Evolutionary conservation across 164 flowering plant genomes (phyloP), one percentile per base, ranked within the genome.

Genomic region (Aristolochia fimbriata): DNA sequence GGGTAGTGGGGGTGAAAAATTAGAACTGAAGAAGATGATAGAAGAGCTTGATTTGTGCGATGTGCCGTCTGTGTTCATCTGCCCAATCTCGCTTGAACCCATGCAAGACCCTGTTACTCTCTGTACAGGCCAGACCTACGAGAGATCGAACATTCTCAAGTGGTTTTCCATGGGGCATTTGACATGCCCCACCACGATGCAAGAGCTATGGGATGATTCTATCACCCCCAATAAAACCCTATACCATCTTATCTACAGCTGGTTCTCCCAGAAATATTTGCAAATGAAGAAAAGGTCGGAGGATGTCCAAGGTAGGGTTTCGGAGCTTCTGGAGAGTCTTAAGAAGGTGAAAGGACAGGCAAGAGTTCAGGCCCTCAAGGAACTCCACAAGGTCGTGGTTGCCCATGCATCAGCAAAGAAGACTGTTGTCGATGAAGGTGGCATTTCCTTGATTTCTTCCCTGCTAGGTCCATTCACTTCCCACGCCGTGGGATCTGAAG

Each of bases 401-500:
- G 67, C 68, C 6, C 91, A 88, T 57, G 74, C 72, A 14, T 74
- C 90, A 5, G 88, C 84, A 1, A 78, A 78, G 78, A 88, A 76
- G 69, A 68, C 85, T 0, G 78, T 83, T 60, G 79, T 78, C 10
- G 89, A 81, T 47, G 74, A 78, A 46, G 91, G 87, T 49, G 96
- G 97, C n/a, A 66, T 83, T 53, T 46, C 71, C 43, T 46, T 86
- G 59, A 52, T 91, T 23, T 72, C 81, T 11, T 82, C 90, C 48
- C 67, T 88, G 33, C 64, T 91, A 17, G 97, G 96, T 50, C 93
- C 89, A 15, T 88, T 91, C 62, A 91, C 97, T 20, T 80, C 91
- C 4, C 88, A 91, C 54, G 88, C 84, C 1, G 97, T 91, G 43
- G 97, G 97, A 31, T 88, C 84, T 0, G 97, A 91, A 65, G 80